Evolutionary conservation across 2,329 filamentous ascomycete species (phyloP).

Genomic region (Fusarium sp.): DNA sequence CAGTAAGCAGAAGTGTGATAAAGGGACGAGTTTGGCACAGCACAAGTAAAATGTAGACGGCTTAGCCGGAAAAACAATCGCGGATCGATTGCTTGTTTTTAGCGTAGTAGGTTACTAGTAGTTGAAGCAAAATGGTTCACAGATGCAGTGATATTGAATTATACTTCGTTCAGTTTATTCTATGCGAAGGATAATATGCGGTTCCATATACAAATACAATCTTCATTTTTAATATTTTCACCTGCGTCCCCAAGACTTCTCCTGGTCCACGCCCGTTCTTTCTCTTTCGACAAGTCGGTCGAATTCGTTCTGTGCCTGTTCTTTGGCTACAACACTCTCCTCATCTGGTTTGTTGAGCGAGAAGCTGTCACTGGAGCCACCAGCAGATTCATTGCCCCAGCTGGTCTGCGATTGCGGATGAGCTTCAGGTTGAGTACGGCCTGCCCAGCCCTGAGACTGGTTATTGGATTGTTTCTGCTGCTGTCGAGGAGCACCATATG

Average conservation of each 20-base stretch:
- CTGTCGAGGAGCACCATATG: conserved; percentile 34
- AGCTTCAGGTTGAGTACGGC: conserved; percentile 20
- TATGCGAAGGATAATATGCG: conserved; percentile 13
- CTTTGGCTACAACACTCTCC: conserved; percentile 55
- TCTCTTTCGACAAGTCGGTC: conserved; percentile 63
- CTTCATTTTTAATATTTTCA: conserved; percentile 8
- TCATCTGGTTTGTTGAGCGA: conserved; percentile 54
- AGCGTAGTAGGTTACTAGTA: neutral
- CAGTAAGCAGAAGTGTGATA: conserved; percentile 34
- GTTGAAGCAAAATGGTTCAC: conserved; percentile 2
- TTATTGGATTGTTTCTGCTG: conserved; percentile 40
- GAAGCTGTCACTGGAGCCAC: conserved; percentile 48
- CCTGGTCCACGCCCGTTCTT: conserved; percentile 50
- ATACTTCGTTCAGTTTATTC: conserved; percentile 4
- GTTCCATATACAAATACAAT: conserved; percentile 18
- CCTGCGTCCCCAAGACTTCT: conserved; percentile 43
- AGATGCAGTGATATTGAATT: neutral
- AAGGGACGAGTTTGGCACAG: conserved; percentile 1
- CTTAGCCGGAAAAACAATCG: conserved; percentile 20
- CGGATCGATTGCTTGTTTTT: conserved; percentile 8
- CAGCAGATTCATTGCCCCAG: conserved; percentile 49
- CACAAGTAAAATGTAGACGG: conserved; percentile 20
- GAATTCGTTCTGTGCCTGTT: conserved; percentile 64
- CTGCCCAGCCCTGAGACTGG: conserved; percentile 36
- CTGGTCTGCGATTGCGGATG: conserved; percentile 35